Percentiles rank a stretch among this genome's conserved stretches.
Evolutionary conservation across 805 yeast species (phyloP).

Genomic region (Myxozyma vanderwaltii): DNA sequence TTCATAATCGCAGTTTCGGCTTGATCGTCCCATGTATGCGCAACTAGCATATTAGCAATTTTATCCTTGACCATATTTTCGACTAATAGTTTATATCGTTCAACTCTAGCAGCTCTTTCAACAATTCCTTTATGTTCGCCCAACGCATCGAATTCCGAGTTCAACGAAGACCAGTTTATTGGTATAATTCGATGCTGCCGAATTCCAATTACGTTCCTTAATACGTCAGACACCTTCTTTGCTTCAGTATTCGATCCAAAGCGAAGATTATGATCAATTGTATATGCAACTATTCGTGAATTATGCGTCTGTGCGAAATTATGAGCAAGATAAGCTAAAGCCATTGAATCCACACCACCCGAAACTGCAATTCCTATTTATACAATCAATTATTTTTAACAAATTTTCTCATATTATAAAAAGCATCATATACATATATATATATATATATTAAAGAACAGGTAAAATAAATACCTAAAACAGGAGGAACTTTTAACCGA

Average conservation of each 20-base stretch:
- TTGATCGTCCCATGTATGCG: conserved; percentile 74
- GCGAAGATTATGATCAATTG: conserved; percentile 67
- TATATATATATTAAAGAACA: not conserved
- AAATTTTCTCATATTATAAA: no score
- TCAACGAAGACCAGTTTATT: not conserved
- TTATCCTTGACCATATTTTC: conserved; percentile 46
- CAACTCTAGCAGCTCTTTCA: conserved; percentile 52
- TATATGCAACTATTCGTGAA: conserved; percentile 49
- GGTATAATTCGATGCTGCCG: not conserved
- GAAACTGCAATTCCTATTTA: conserved; percentile 56
- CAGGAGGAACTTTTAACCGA: conserved; percentile 7
- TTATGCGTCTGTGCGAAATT: conserved; percentile 42
- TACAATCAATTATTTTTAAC: no score
- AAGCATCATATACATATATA: not conserved
- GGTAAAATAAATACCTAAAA: conserved; percentile 7
- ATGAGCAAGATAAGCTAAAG: conserved; percentile 55
- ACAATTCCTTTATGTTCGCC: not conserved
- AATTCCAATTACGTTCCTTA: conserved; percentile 8
- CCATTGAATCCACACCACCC: conserved; percentile 84
- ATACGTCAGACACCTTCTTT: not conserved
- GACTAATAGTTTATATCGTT: conserved; percentile 53
- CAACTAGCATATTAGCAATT: conserved; percentile 53
- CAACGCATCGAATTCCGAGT: not conserved
- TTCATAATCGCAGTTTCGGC: conserved; percentile 68
- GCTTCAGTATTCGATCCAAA: conserved; percentile 56